A percentile compares a stretch with the other conserved stretches of the same genome.
These are phyloP conservation scores for Gossypium sturtianum DNA, from an alignment of 345 rosid genomes.

Conservation along the genomic window DNA sequence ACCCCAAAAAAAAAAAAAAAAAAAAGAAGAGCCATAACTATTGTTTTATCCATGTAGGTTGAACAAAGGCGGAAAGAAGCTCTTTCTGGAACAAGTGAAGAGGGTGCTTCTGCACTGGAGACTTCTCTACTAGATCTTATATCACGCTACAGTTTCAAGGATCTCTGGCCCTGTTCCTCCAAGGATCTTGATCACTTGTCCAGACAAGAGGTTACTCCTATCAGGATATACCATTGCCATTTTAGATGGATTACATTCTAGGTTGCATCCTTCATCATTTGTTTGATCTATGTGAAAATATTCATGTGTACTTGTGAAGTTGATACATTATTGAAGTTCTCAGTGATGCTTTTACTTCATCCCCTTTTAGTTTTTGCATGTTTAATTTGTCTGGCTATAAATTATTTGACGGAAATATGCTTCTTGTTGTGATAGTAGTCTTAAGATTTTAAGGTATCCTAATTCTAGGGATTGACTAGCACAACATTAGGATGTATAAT, in stretches of 20 bases:
- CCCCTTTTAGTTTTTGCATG: not conserved
- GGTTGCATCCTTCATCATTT: not conserved
- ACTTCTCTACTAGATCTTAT: constrained; percentile 73
- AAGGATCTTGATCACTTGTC: constrained; percentile 81
- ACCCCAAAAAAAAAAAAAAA: not conserved
- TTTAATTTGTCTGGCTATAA: not conserved
- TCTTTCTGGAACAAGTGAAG: constrained; percentile 63
- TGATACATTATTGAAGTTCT: not conserved
- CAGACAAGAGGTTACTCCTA: constrained; percentile 71
- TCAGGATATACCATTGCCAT: not conserved
- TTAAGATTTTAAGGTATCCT: too few relatives aligned
- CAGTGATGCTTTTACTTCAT: not conserved
- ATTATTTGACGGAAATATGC: not conserved
- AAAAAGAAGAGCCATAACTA: constrained; percentile 3
- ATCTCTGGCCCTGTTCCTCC: constrained; percentile 87
- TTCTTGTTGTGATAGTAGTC: too few relatives aligned
- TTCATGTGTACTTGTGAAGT: not conserved
- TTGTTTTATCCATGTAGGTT: constrained; percentile 37
- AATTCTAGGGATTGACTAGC: too few relatives aligned
- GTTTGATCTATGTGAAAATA: not conserved
- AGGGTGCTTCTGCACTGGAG: constrained; percentile 52
- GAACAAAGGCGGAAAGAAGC: constrained; percentile 97
- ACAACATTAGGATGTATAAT: too few relatives aligned
- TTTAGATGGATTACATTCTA: constrained; percentile 4
- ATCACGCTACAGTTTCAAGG: constrained; percentile 88